Evolutionary conservation across 225 moss, liverwort and hornwort species (phyloP).

Genomic region (Asterella californica): DNA sequence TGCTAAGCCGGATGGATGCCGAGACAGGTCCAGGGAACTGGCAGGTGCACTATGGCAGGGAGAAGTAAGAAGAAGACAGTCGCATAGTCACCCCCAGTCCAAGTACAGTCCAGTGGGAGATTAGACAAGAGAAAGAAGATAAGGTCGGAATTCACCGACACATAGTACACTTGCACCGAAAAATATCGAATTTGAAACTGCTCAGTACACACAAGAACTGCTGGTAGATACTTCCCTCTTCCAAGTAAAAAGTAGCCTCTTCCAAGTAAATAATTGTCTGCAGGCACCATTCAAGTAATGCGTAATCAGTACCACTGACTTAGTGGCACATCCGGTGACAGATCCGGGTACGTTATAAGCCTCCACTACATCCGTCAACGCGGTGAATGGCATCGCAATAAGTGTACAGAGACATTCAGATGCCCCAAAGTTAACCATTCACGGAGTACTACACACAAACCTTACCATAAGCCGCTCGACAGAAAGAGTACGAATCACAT

Average conservation of each 20-base stretch:
- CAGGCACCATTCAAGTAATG: slow-evolving; percentile 17
- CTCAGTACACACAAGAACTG: slow-evolving; percentile 18
- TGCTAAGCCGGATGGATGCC: no score
- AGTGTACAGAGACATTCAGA: no score
- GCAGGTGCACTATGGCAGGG: no score
- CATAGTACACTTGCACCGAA: slow-evolving; percentile 7
- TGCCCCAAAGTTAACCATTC: neutral
- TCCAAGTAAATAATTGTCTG: slow-evolving; percentile 15
- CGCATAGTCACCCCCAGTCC: no score
- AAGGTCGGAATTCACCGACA: neutral
- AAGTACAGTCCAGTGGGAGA: no score
- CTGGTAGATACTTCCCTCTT: slow-evolving; percentile 22
- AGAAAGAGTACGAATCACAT: neutral
- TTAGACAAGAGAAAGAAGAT: no score
- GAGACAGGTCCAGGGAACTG: no score
- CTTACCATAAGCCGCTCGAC: no score
- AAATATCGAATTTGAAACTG: slow-evolving; percentile 17
- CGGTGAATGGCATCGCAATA: neutral
- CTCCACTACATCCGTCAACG: neutral
- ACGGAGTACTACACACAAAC: neutral
- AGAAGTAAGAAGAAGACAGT: no score
- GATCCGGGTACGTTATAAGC: neutral
- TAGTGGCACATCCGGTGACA: slow-evolving; percentile 9
- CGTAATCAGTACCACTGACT: slow-evolving; percentile 11
- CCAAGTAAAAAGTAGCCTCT: slow-evolving; percentile 11